Percentiles rank a stretch among this genome's conserved stretches.
Conservation (phyloP, 1,284 basidiomycete genomes). For the Flammula alnicola region DNA sequence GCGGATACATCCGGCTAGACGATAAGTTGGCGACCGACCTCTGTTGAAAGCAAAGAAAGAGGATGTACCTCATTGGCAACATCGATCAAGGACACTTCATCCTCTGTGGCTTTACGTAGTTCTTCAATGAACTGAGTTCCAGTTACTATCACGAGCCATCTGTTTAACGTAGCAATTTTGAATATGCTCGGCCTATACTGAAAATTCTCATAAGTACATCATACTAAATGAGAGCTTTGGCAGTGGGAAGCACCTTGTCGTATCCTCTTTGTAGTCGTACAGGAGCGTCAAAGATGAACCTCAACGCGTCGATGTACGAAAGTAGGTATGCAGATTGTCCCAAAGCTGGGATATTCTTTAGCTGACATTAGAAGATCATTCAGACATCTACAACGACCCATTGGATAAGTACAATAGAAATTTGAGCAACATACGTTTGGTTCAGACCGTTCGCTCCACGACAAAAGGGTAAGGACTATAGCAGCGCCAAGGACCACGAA, state of each 20-base stretch:
- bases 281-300: constrained; percentile 15
- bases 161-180: constrained; percentile 29
- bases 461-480: constrained; percentile 2
- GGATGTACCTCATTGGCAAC: constrained; percentile 21
- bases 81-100: constrained; percentile 21
- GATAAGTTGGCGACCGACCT: too few relatives aligned
- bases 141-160: constrained; percentile 33
- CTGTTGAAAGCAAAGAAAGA: constrained; percentile 2
- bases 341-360: constrained; percentile 18
- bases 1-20: constrained; percentile 10
- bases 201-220: neutral
- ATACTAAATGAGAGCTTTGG: neutral
- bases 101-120: constrained; percentile 28
- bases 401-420: too few relatives aligned
- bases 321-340: constrained; percentile 16
- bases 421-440: constrained; percentile 15
- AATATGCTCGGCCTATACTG: constrained; percentile 23
- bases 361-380: too few relatives aligned
- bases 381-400: neutral
- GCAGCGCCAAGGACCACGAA: constrained; percentile 16
- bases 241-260: constrained; percentile 18
- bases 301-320: constrained; percentile 26
- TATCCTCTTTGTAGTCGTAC: constrained; percentile 21
- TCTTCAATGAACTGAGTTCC: constrained; percentile 30
- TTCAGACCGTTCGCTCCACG: constrained; percentile 13